Evolutionary conservation across 371 early-diverging fungal genomes (phyloP).

Genomic region (Encephalitozoon romaleae): DNA sequence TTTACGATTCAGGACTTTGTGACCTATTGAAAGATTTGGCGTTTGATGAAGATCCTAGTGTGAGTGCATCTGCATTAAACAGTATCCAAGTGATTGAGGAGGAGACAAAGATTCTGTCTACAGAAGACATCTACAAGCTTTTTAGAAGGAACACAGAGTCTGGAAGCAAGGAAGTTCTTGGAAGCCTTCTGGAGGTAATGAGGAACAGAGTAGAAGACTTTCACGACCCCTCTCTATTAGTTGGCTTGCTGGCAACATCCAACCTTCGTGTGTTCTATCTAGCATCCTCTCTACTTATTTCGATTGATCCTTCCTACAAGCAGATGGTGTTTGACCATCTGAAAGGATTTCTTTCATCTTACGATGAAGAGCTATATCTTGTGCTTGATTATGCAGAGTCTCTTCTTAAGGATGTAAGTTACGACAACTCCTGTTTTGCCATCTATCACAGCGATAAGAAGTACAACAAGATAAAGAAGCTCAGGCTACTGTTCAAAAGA

Average conservation of each 20-base stretch:
- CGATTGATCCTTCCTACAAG: not conserved
- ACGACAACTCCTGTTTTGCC: conserved; percentile 1
- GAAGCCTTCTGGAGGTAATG: conserved; percentile 5
- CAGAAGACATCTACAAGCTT: not conserved
- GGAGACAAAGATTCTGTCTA: not conserved
- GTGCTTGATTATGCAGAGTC: conserved; percentile 26
- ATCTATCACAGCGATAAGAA: conserved; percentile 18
- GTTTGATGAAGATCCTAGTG: not conserved
- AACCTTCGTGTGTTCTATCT: conserved; percentile 15
- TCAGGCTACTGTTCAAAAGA: conserved; percentile 17
- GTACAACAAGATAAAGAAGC: conserved; percentile 33
- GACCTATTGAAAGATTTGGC: not conserved
- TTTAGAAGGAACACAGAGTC: not conserved
- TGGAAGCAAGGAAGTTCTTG: not conserved
- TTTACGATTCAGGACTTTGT: conserved; percentile 1
- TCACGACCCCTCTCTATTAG: not conserved
- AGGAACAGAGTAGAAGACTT: not conserved
- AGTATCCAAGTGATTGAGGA: conserved; percentile 11
- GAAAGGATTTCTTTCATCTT: conserved; percentile 3
- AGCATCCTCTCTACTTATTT: not conserved
- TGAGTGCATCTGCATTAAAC: conserved; percentile 4
- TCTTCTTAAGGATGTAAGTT: conserved; percentile 12
- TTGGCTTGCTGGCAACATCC: not conserved
- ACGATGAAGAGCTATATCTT: conserved; percentile 36
- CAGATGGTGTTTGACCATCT: conserved; percentile 26